A percentile compares a stretch with the other conserved stretches of the same genome.
Evolutionary conservation across 1,284 basidiomycete species (phyloP).

Genomic region (Tremellales sp.): DNA sequence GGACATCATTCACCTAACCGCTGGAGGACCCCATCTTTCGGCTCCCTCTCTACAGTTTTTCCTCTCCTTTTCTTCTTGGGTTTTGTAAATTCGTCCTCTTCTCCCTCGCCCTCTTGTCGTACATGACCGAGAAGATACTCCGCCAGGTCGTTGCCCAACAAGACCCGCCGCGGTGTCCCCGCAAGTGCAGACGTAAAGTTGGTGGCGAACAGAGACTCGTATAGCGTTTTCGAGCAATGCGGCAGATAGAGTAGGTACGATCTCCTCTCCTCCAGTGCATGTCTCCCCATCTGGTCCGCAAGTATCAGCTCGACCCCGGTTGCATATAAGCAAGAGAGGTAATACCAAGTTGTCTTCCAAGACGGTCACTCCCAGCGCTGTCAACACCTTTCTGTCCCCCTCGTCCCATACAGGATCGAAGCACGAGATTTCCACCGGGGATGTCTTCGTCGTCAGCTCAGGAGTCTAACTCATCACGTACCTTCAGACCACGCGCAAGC

Average conservation of each 20-base stretch:
- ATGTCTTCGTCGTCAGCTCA: conserved; percentile 8
- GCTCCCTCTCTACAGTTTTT: conserved; percentile 7
- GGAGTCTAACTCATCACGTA: conserved; percentile 8
- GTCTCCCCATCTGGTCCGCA: conserved; percentile 22
- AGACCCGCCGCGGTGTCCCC: conserved; percentile 12
- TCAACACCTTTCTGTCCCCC: conserved; percentile 26
- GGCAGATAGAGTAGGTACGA: conserved; percentile 41
- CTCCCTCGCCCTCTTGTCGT: conserved; percentile 6
- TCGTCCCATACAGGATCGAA: conserved; percentile 43
- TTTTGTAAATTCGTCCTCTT: conserved; percentile 34
- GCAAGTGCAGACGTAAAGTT: conserved; percentile 28
- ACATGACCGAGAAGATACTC: conserved; percentile 37
- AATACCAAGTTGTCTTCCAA: conserved; percentile 35
- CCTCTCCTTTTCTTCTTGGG: conserved; percentile 43
- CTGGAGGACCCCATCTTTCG: conserved; percentile 33
- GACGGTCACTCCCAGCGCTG: conserved; percentile 15
- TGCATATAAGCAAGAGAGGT: neutral
- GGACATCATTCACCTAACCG: conserved; percentile 31
- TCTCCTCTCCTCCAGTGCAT: conserved; percentile 12
- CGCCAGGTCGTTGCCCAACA: conserved; percentile 42
- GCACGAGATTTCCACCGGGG: conserved; percentile 1
- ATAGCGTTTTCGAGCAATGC: conserved; percentile 40
- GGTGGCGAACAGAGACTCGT: conserved; percentile 32
- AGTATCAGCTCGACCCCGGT: conserved; percentile 5
- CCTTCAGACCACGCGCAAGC: conserved; percentile 16